These are phyloP conservation scores for Cudoniella acicularis DNA, from an alignment of 495 filamentous ascomycete species.

Conservation along the genomic window DNA sequence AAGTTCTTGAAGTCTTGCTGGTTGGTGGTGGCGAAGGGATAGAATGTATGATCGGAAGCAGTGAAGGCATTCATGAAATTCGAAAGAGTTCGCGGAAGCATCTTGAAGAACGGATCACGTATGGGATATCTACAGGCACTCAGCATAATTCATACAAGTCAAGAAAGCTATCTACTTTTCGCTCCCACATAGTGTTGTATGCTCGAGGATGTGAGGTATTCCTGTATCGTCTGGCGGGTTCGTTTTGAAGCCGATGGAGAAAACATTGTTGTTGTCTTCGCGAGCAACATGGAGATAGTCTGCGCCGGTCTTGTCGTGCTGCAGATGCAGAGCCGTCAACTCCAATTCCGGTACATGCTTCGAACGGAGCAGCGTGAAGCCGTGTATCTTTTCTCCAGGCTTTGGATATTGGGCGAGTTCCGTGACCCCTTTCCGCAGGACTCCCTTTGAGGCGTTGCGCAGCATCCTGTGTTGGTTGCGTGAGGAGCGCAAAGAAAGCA, in stretches of 20 bases:
- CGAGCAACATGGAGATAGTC: constrained; percentile 93
- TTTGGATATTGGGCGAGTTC: constrained; percentile 68
- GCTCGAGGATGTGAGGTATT: constrained; percentile 95
- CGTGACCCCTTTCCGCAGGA: constrained; percentile 61
- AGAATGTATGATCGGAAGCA: constrained; percentile 92
- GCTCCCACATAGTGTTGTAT: constrained; percentile 95
- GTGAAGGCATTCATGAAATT: constrained; percentile 99
- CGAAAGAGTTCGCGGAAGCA: constrained; percentile 93
- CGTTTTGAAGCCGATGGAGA: constrained; percentile 97
- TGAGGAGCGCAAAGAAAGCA: neutral
- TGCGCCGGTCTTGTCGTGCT: constrained; percentile 89
- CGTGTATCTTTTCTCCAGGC: constrained; percentile 80
- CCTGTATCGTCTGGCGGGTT: constrained; percentile 96
- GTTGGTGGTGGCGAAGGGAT: constrained; percentile 98
- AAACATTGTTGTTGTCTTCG: constrained; percentile 98
- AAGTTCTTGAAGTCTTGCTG: constrained; percentile 91
- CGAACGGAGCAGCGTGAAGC: constrained; percentile 82
- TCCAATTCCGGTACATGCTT: constrained; percentile 94
- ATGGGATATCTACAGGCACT: constrained; percentile 71
- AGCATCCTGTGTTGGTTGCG: constrained; percentile 36
- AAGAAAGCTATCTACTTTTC: constrained; percentile 60
- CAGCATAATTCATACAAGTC: constrained; percentile 18
- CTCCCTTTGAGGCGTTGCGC: constrained; percentile 45
- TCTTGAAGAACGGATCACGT: constrained; percentile 98
- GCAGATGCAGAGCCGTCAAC: constrained; percentile 81